Percentiles rank a stretch among this genome's conserved stretches.
These are phyloP conservation scores for Phytopythium boreale DNA, from an alignment of 352 stramenopile genomes.

Conservation along the genomic window DNA sequence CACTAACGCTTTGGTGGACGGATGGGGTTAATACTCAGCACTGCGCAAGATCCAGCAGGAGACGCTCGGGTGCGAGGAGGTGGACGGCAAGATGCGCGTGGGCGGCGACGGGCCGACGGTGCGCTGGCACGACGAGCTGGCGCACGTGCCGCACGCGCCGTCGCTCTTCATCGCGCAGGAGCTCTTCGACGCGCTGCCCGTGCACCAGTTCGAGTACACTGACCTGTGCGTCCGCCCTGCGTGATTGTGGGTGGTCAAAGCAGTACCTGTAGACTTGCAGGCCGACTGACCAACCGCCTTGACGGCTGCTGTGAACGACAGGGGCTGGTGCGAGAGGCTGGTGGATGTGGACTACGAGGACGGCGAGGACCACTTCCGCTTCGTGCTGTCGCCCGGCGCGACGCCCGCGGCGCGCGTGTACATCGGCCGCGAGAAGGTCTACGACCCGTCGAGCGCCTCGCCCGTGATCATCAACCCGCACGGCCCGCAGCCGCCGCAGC, in stretches of 20 bases:
- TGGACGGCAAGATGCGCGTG: constrained; percentile 48
- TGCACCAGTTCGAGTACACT: constrained; percentile 96
- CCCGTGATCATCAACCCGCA: constrained; percentile 22
- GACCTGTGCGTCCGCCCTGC: constrained; percentile 32
- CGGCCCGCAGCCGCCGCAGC: constrained; percentile 18
- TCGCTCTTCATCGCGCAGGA: constrained; percentile 93
- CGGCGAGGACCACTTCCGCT: constrained; percentile 86
- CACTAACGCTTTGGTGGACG: not conserved
- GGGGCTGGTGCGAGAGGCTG: constrained; percentile 92
- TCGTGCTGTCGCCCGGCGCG: constrained; percentile 91
- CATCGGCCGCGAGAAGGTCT: constrained; percentile 79
- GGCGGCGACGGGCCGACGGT: constrained; percentile 46
- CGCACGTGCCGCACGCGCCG: constrained; percentile 68
- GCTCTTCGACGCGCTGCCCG: constrained; percentile 93
- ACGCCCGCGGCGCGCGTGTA: constrained; percentile 91
- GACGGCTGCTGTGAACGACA: constrained; percentile 15
- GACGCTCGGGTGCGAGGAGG: constrained; percentile 56
- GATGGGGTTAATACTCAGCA: constrained; percentile 21
- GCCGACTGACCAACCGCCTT: not conserved
- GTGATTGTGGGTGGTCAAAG: not conserved
- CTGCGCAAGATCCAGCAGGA: constrained; percentile 90
- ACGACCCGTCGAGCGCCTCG: constrained; percentile 44
- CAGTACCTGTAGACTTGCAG: not conserved
- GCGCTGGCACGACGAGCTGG: constrained; percentile 88
- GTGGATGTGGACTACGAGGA: constrained; percentile 90